Evolutionary conservation across 169 alveolate species (phyloP).

Genomic region (Cryptosporidium viatorum): DNA sequence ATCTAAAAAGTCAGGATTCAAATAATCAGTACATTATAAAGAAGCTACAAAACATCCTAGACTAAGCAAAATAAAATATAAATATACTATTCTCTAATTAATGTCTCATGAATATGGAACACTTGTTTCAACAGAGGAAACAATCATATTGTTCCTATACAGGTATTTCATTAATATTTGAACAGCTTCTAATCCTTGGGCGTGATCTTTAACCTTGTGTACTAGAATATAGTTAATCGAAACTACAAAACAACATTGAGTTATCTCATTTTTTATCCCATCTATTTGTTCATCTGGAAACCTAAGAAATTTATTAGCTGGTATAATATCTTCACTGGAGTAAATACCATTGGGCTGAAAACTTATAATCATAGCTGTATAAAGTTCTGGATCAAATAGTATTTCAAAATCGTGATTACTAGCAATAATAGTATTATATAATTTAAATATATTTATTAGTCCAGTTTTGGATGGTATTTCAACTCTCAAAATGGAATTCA

Average conservation of each 20-base stretch:
- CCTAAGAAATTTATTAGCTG: neutral
- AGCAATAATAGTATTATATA: conserved; percentile 18
- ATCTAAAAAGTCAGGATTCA: neutral
- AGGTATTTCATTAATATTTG: conserved; percentile 37
- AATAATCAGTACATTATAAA: neutral
- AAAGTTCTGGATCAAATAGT: conserved; percentile 58
- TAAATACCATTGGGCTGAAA: conserved; percentile 12
- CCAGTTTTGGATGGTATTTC: conserved; percentile 59
- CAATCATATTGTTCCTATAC: conserved; percentile 19
- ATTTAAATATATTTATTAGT: conserved; percentile 30
- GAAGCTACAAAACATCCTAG: neutral
- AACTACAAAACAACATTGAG: conserved; percentile 40
- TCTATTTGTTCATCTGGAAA: conserved; percentile 60
- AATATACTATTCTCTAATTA: neutral
- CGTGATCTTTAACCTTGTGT: conserved; percentile 16
- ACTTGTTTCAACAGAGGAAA: neutral
- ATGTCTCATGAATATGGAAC: neutral
- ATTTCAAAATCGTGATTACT: conserved; percentile 14
- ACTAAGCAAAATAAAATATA: neutral
- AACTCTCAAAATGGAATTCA: conserved; percentile 38
- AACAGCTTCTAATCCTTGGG: conserved; percentile 27
- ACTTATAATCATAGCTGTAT: conserved; percentile 38
- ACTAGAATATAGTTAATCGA: conserved; percentile 21
- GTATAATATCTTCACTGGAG: neutral
- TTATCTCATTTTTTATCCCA: neutral